Evolutionary conservation across 1,139 yeast genomes (phyloP).

Genomic region (Schizosaccharomyces versatilis): DNA sequence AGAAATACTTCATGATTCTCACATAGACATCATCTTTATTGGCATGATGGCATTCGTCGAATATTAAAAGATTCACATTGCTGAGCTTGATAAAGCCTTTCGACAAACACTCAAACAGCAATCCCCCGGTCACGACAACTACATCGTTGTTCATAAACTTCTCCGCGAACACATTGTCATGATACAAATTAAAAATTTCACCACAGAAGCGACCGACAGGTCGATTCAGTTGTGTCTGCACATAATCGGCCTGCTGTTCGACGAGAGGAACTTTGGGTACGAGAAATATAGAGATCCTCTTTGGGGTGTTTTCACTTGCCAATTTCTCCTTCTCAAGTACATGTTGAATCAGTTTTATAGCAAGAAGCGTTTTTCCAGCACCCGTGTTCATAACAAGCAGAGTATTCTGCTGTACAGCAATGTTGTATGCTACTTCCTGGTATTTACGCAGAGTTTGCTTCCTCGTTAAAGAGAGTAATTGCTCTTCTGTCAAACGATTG

Average conservation of each 20-base stretch:
- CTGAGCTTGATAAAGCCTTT: constrained; percentile 6
- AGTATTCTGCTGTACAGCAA: constrained; percentile 2
- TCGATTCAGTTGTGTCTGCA: constrained; percentile 7
- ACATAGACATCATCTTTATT: constrained; percentile 7
- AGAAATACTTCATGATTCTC: constrained; percentile 8
- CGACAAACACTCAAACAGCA: constrained; percentile 9
- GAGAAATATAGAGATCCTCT: constrained; percentile 7
- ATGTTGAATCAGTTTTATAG: constrained; percentile 5
- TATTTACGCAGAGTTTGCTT: not conserved
- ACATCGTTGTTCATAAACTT: constrained; percentile 4
- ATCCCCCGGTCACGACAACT: constrained; percentile 11
- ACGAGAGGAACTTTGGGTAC: constrained; percentile 12
- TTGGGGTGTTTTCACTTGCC: not conserved
- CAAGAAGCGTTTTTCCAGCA: constrained; percentile 9
- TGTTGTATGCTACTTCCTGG: not conserved
- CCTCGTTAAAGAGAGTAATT: not conserved
- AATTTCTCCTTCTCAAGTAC: not conserved
- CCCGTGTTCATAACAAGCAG: constrained; percentile 9
- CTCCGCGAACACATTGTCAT: constrained; percentile 5
- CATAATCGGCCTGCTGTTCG: constrained; percentile 11
- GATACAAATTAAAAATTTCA: constrained; percentile 8
- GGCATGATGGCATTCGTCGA: constrained; percentile 13
- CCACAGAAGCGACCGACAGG: constrained; percentile 8
- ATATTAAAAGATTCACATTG: constrained; percentile 6
- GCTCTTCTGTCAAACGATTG: not conserved